Evolutionary conservation across 2,329 filamentous ascomycete species (phyloP).

Genomic region (Nectriaceae sp.): DNA sequence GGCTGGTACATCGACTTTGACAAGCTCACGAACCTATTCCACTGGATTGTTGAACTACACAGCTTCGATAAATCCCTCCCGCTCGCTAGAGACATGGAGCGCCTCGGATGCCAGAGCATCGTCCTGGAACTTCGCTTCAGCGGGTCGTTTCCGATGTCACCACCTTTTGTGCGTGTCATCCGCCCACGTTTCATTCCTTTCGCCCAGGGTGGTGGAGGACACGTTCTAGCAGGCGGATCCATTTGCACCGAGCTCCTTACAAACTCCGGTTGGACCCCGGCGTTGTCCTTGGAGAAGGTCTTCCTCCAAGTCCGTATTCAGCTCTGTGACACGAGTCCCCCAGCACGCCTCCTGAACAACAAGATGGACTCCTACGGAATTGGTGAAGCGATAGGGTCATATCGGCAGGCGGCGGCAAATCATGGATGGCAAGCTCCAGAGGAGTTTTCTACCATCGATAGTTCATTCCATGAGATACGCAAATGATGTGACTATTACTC

Average conservation of each 20-base stretch:
- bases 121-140: slow-evolving; percentile 84
- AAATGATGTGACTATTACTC: not conserved
- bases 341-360: slow-evolving; percentile 62
- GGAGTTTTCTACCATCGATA: slow-evolving; percentile 36
- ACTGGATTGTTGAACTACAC: slow-evolving; percentile 90
- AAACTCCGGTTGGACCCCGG: slow-evolving; percentile 78
- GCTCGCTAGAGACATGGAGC: slow-evolving; percentile 74
- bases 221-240: slow-evolving; percentile 82
- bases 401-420: slow-evolving; percentile 60
- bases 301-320: slow-evolving; percentile 80
- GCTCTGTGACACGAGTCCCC: slow-evolving; percentile 69
- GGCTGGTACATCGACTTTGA: slow-evolving; percentile 81
- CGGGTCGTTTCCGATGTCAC: slow-evolving; percentile 71
- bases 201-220: slow-evolving; percentile 73
- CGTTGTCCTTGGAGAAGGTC: slow-evolving; percentile 74
- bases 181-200: slow-evolving; percentile 79
- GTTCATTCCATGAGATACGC: not conserved
- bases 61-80: slow-evolving; percentile 72
- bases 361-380: slow-evolving; percentile 60
- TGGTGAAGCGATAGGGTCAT: slow-evolving; percentile 73
- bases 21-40: slow-evolving; percentile 74
- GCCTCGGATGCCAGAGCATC: slow-evolving; percentile 61
- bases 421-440: slow-evolving; percentile 76
- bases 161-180: slow-evolving; percentile 83
- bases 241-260: slow-evolving; percentile 85